Evolutionary conservation across 108 stramenopile species (phyloP), one percentile per base, ranked within the genome.

Genomic region (Nitzschia putrida): DNA sequence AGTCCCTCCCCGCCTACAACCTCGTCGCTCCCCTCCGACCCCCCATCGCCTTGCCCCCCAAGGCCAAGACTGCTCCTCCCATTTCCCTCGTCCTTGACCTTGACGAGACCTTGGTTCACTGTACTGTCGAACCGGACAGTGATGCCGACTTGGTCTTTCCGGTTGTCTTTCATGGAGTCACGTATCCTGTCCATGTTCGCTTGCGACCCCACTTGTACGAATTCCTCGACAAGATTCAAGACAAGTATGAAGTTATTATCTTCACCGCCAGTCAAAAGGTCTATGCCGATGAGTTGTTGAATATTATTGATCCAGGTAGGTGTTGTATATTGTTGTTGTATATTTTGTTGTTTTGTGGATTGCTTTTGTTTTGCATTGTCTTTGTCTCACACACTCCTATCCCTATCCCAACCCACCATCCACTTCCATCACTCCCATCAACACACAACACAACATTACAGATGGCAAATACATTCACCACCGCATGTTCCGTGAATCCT

Each of bases 81-180:
- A 83, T 90, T 18, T 78, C 83, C 41, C 85, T 99, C 13, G 94
- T 98, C 18, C 79, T 99, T 29, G 98, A 99, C 78, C 78, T 99
- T 34, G 98, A 99, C 68, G 98, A 99, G 74, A 99, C 98, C 10
- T 77, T 99, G 18, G 97, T 98, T 10, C 98, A 99, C 73, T 96
- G 93, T 57, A 95, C 94, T 0, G 95, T 99, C 6, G 92, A 97
- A 77, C 90, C 95, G 4, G 76, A 92, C 37, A 44, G 68, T 8
- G 83, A 93, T 75, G 94, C 98, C 38, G 96, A 97, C 72, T 79
- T 93, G 68, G 68, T 88, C 24, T 95, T 99, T 59, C 93, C 95
- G 3, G 96, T 99, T 16, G 89, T 77, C 42, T 96, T 96, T 71
- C 89, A 95, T 68, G 94, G 91, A 44, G 72, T 88, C 18, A 83